Percentiles rank a stretch among this genome's conserved stretches.
Conservation (phyloP, 2,329 filamentous ascomycete genomes). For the Calonectria pseudoturangicola region DNA sequence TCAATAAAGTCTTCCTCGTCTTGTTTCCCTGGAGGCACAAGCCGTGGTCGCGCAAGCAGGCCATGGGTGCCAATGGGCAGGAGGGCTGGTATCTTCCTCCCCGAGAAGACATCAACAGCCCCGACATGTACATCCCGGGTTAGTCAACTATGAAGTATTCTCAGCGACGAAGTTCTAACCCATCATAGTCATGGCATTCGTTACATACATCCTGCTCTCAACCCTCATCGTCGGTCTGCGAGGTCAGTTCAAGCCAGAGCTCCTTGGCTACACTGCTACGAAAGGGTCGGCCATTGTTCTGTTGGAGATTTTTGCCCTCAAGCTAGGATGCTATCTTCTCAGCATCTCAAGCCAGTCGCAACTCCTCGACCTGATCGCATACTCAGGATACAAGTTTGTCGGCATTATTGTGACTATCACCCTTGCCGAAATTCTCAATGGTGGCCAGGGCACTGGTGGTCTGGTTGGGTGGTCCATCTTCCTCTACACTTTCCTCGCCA, state of each 20-base stretch:
- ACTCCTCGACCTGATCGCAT: slow-evolving; percentile 93
- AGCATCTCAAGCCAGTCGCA: slow-evolving; percentile 96
- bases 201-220: slow-evolving; percentile 96
- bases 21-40: slow-evolving; percentile 98
- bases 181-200: slow-evolving; percentile 87
- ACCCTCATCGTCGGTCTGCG: slow-evolving; percentile 92
- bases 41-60: slow-evolving; percentile 95
- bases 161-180: slow-evolving; percentile 47
- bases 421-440: slow-evolving; percentile 84
- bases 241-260: slow-evolving; percentile 94
- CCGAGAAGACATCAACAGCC: slow-evolving; percentile 96
- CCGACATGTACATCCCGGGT: slow-evolving; percentile 98
- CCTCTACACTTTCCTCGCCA: slow-evolving; percentile 92
- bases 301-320: slow-evolving; percentile 92
- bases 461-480: slow-evolving; percentile 94
- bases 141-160: slow-evolving; percentile 44
- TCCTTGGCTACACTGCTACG: slow-evolving; percentile 91
- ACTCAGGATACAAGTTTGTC: slow-evolving; percentile 99
- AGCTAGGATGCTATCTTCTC: slow-evolving; percentile 93
- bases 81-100: slow-evolving; percentile 91
- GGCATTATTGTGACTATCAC: slow-evolving; percentile 94
- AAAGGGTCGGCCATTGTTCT: slow-evolving; percentile 88
- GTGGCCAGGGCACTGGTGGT: slow-evolving; percentile 87
- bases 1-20: slow-evolving; percentile 93
- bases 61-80: slow-evolving; percentile 80